Conservation (phyloP, 2,329 filamentous ascomycete genomes). For the Pseudopyrenochaeta lycopersici region DNA sequence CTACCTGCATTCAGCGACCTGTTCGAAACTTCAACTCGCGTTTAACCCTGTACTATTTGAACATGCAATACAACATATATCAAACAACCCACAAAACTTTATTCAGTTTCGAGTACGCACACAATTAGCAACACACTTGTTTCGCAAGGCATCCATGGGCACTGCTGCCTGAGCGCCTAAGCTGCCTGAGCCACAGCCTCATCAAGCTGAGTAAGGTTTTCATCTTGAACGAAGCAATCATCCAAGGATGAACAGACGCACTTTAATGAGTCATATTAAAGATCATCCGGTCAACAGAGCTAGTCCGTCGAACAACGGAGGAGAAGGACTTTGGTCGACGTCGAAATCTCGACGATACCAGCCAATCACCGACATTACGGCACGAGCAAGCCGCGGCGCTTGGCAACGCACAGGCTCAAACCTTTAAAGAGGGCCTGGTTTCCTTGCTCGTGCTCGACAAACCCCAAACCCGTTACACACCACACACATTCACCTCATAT, state of each 20-base stretch:
- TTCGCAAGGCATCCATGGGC: background rate
- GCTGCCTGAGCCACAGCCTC: background rate
- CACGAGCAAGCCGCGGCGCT: slow-evolving; percentile 10
- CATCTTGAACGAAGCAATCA: background rate
- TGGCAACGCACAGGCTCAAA: slow-evolving; percentile 19
- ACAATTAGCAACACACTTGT: no score
- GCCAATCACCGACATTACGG: slow-evolving; percentile 7
- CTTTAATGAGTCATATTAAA: background rate
- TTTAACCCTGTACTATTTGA: no score
- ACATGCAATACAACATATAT: no score
- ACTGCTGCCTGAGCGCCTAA: background rate
- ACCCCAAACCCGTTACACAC: slow-evolving; percentile 1
- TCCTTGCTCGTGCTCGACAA: slow-evolving; percentile 1
- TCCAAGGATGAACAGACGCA: background rate
- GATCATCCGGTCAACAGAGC: background rate
- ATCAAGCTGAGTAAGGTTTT: background rate
- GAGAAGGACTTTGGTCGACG: background rate
- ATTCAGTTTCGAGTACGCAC: background rate
- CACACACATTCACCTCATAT: background rate
- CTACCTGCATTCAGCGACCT: no score
- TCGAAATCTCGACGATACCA: background rate
- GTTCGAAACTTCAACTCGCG: no score
- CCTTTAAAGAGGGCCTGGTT: slow-evolving; percentile 5
- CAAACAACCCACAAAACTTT: no score
- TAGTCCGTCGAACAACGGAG: background rate